Conservation (phyloP, 306 rosid species). For the Betula pendula region DNA sequence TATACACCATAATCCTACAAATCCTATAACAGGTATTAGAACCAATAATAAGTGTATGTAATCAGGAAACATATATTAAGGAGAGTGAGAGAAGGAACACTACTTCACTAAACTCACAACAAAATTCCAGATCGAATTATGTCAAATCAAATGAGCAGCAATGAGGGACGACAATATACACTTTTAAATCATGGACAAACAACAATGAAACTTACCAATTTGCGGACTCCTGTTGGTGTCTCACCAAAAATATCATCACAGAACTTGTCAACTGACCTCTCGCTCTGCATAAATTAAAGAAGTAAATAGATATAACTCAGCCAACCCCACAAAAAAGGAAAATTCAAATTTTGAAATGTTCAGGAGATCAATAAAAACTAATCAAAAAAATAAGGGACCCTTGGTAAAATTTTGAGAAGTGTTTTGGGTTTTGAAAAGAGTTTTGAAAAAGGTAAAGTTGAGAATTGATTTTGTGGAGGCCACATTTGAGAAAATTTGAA, state of each 20-base stretch:
- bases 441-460: too few species aligned
- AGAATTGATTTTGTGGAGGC: too few species aligned
- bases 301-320: slow-evolving; percentile 20
- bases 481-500: too few species aligned
- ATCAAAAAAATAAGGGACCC: background rate
- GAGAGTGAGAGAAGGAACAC: background rate
- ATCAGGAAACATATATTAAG: background rate
- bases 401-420: too few species aligned
- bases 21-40: background rate
- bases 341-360: background rate
- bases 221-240: slow-evolving; percentile 90
- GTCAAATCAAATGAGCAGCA: background rate
- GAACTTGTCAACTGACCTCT: slow-evolving; percentile 66
- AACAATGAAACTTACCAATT: slow-evolving; percentile 51
- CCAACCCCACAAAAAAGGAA: slow-evolving; percentile 1
- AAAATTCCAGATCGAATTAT: background rate
- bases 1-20: background rate
- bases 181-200: slow-evolving; percentile 3
- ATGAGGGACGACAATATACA: background rate
- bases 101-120: background rate
- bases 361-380: background rate
- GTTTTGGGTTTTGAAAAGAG: too few species aligned
- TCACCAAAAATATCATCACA: slow-evolving; percentile 99
- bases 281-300: slow-evolving; percentile 59
- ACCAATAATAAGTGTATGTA: background rate